Conservation (phyloP, 176 grass and related monocot genomes). For the Triticum turgidum region DNA sequence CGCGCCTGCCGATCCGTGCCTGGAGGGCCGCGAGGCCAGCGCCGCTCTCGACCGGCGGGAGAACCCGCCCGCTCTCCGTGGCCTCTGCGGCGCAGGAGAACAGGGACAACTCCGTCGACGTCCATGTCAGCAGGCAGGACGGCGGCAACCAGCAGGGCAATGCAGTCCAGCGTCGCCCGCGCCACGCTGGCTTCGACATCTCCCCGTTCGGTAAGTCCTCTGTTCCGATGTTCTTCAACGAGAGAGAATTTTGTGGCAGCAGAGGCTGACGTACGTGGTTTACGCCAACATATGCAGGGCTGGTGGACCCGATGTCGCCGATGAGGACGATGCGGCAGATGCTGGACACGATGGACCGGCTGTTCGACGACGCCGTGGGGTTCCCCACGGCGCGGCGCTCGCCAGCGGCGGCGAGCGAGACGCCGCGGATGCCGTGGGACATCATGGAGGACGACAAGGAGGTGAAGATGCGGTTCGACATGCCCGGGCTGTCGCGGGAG, state of each 20-base stretch:
- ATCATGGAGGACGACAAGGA: constrained; percentile 68
- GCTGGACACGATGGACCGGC: constrained; percentile 80
- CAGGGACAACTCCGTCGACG: constrained; percentile 56
- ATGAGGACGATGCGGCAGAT: constrained; percentile 79
- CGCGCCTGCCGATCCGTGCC: constrained; percentile 33
- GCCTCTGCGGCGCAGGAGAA: constrained; percentile 55
- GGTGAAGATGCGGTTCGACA: constrained; percentile 80
- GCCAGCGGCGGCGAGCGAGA: constrained; percentile 16
- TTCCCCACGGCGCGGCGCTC: constrained; percentile 31
- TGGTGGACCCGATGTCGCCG: constrained; percentile 52
- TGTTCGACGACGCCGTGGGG: constrained; percentile 69
- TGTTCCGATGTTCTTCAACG: not conserved
- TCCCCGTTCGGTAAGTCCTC: constrained; percentile 59
- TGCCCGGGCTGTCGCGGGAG: constrained; percentile 62
- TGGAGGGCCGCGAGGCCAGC: constrained; percentile 23
- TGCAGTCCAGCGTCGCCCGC: constrained; percentile 47
- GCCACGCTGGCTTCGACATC: constrained; percentile 37
- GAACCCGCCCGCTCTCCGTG: constrained; percentile 28
- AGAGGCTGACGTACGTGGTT: not conserved
- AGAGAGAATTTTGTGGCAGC: not conserved
- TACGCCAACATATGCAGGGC: constrained; percentile 2
- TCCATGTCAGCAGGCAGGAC: constrained; percentile 49
- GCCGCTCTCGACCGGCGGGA: not conserved
- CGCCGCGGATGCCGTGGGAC: constrained; percentile 60
- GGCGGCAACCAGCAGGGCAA: constrained; percentile 21